A percentile compares a stretch with the other conserved stretches of the same genome.
These are phyloP conservation scores for Diphasiastrum complanatum DNA, from an alignment of 83 land plant species.

Conservation along the genomic window DNA sequence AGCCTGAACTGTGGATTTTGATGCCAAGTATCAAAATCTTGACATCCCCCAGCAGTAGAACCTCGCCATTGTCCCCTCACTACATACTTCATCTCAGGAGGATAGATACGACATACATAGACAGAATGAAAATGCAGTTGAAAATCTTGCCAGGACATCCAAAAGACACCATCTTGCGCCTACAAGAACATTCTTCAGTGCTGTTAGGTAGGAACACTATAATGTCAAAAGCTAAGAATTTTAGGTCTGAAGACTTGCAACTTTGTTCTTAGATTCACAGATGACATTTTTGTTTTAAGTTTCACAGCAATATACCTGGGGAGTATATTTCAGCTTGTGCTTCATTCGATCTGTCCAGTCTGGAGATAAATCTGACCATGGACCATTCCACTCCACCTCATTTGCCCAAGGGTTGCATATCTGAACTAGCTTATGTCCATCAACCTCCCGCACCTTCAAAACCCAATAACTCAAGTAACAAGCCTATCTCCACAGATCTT, in stretches of 20 bases:
- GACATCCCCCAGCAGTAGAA: slow-evolving; percentile 96
- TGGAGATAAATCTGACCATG: slow-evolving; percentile 95
- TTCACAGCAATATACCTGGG: slow-evolving; percentile 65
- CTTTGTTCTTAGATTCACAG: neutral
- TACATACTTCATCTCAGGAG: slow-evolving; percentile 96
- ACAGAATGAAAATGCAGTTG: slow-evolving; percentile 94
- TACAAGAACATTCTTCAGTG: slow-evolving; percentile 22
- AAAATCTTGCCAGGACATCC: slow-evolving; percentile 99
- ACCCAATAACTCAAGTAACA: neutral
- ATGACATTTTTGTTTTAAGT: no score
- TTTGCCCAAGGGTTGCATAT: slow-evolving; percentile 99
- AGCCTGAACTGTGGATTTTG: slow-evolving; percentile 93
- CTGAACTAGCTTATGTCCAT: slow-evolving; percentile 97
- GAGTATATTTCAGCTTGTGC: slow-evolving; percentile 92
- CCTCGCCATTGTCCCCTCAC: slow-evolving; percentile 96
- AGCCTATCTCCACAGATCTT: no score
- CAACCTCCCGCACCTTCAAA: slow-evolving; percentile 86
- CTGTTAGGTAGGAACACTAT: neutral
- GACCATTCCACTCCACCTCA: slow-evolving; percentile 99
- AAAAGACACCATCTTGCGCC: slow-evolving; percentile 98
- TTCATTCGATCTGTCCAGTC: slow-evolving; percentile 99
- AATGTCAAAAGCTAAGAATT: neutral
- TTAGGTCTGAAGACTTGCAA: neutral
- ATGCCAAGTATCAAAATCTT: slow-evolving; percentile 89
- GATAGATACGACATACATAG: slow-evolving; percentile 94